Base-by-base conservation (phyloP, 2,329 filamentous ascomycete species). In the Plectosphaerella plurivora region DNA sequence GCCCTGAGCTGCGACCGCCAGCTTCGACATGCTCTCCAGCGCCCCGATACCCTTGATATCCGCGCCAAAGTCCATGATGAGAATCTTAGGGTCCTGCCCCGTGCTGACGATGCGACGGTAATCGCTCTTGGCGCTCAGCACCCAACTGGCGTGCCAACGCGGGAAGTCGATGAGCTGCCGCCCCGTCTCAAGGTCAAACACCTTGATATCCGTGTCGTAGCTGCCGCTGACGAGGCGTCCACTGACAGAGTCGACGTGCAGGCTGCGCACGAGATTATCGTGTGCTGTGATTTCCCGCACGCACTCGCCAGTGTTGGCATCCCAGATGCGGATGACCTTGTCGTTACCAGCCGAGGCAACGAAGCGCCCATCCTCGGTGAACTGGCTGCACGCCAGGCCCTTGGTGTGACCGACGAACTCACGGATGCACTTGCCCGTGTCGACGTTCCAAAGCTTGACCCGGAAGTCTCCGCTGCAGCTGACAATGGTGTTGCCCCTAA, bases 101-200 rank as follows among this genome's bases (percentile, higher is more conserved):
- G 93, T 96, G 61, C 91, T 94, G 56, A 99, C 89, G 57, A 99
- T 94, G 56, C 94, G 84, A 54, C 93, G 81, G 69, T 97, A 97
- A 66, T 99, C 93, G 57, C 89, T 92, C 78, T 97, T 97, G 49
- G 94, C 94, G 58, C 90, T 92, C 54, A 99, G 74, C 64, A 99
- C 95, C 94, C 94, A 99, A 70, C 91, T 96, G 11, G 88, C 87
- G 53, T 96, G 96, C 91, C 92, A 97, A 60, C 89, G 86, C n/a
- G 91, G 89, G 63, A 97, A 93, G 61, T 91, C 86, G 56, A 95
- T 82, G 55, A 93, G 80, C 60, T 91, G 79, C 46, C 85, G 75
- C 35, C 92, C 93, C 3, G 86, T 87, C 58, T 86, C 84, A 72
- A 94, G 88, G 67, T 97, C 89, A 70, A 91, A 97, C 1, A 97